A percentile compares a stretch with the other conserved stretches of the same genome.
phyloP scores from a whole-genome alignment of 192 early-diverging fungal species.

The Endogone sp. region DNA sequence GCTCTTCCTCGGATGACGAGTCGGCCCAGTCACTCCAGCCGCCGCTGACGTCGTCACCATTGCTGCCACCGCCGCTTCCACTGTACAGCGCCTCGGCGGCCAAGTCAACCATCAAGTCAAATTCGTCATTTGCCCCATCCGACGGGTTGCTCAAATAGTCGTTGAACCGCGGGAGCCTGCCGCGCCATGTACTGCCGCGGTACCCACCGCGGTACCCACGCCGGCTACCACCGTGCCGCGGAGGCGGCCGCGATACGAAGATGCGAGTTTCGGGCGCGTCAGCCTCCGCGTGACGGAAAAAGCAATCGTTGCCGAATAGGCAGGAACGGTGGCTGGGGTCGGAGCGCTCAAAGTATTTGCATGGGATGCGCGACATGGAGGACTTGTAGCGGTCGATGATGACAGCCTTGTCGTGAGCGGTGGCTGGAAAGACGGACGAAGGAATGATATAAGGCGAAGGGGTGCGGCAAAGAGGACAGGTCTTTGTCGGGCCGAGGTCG shows the following conservation, averaged over 20 bases:
- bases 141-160: neutral
- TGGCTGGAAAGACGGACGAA: neutral
- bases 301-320: neutral
- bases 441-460: neutral
- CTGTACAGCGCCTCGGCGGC: neutral
- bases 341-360: neutral
- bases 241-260: neutral
- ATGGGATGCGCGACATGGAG: neutral
- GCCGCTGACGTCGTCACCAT: neutral
- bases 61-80: neutral
- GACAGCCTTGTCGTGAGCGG: neutral
- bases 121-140: neutral
- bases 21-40: too few species aligned
- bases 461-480: neutral
- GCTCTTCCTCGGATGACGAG: neutral
- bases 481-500: neutral
- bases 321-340: neutral
- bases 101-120: neutral
- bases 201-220: neutral
- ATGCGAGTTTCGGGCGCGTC: neutral
- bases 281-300: neutral
- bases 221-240: too few species aligned
- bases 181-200: too few species aligned
- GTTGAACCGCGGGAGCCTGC: neutral
- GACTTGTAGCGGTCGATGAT: neutral